Evolutionary conservation across 1,139 yeast species (phyloP), one percentile per base, ranked within the genome.

Genomic region (Scheffersomyces illinoinensis): DNA sequence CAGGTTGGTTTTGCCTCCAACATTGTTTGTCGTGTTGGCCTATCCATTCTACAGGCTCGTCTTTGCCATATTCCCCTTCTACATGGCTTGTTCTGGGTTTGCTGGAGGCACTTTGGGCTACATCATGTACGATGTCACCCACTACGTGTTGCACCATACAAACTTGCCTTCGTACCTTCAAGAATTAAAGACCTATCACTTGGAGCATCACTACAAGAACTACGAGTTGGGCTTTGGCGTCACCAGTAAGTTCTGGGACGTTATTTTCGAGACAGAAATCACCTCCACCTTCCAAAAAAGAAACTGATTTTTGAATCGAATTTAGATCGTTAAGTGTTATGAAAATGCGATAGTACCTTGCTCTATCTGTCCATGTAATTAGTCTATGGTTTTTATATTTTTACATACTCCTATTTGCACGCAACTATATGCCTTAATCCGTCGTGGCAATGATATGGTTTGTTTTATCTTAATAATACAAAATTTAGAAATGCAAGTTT

Each of bases 201-300:
- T 95, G 75, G 98, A 93, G 74, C 99, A 95, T 75, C 99, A 95
- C 72, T 95, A 95, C 81, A 93, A 93, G 79, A 93, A 96, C 75
- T 96, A 91, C 75, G 97, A 95, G 75, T 77, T 93, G 70, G 99
- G 98, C 1, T 95, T 92, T 68, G 99, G 99, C 66, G 98, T 95
- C 61, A 91, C 98, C 52, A 85, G 93, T 61, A 86, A 85, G 76
- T 92, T 92, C 75, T 95, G 99, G 99, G 99, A 95, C 75, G 84
- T 79, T 53, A 91, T 95, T 18, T 95, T 96, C 74, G 90, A 89
- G 57, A 95, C 98, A 52, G 84, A 80, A 65, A 79, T 81, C 63
- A 71, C 76, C 50, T 58, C 65, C 46, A 77, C 83, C 26, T 76
- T 63, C 62, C 69, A 77, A 59, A 78, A 77, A 68, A 73, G 75